Percentiles rank a stretch among this genome's conserved stretches.
phyloP scores from a whole-genome alignment of 805 yeast species.

The Candida quercuum region DNA sequence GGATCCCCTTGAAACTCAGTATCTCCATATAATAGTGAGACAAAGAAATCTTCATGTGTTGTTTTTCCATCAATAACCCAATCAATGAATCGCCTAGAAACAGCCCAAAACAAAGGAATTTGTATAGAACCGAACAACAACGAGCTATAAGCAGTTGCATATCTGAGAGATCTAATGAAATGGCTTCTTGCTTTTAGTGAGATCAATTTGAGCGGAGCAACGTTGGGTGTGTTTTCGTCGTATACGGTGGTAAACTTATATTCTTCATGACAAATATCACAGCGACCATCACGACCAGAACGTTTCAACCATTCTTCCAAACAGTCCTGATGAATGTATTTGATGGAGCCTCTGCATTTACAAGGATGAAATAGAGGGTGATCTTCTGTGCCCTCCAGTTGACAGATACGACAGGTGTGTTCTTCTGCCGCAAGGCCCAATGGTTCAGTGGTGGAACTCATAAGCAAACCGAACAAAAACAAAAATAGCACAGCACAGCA shows the following conservation, averaged over 20 bases:
- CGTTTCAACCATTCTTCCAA: conserved; percentile 79
- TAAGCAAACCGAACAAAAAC: no score
- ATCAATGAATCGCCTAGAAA: conserved; percentile 47
- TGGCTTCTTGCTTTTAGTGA: conserved; percentile 31
- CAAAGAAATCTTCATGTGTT: conserved; percentile 30
- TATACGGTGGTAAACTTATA: conserved; percentile 66
- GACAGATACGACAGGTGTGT: conserved; percentile 82
- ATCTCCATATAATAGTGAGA: conserved; percentile 23
- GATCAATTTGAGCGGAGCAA: conserved; percentile 51
- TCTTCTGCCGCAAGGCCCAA: conserved; percentile 23
- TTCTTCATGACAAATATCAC: conserved; percentile 84
- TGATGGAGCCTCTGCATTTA: conserved; percentile 88
- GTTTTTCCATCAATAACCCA: conserved; percentile 51
- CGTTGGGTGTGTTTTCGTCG: conserved; percentile 56
- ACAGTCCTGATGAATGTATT: conserved; percentile 91
- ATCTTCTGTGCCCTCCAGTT: conserved; percentile 76
- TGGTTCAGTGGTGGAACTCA: no score
- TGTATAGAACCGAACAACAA: conserved; percentile 41
- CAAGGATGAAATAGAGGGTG: conserved; percentile 91
- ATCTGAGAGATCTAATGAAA: conserved; percentile 12
- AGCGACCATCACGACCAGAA: conserved; percentile 47
- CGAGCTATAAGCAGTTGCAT: conserved; percentile 19
- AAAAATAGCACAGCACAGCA: no score
- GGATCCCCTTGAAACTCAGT: conserved; percentile 13
- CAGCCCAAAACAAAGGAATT: conserved; percentile 54